Base-by-base conservation (phyloP, 371 early-diverging fungal genomes). In the Blyttiomyces sp. region DNA sequence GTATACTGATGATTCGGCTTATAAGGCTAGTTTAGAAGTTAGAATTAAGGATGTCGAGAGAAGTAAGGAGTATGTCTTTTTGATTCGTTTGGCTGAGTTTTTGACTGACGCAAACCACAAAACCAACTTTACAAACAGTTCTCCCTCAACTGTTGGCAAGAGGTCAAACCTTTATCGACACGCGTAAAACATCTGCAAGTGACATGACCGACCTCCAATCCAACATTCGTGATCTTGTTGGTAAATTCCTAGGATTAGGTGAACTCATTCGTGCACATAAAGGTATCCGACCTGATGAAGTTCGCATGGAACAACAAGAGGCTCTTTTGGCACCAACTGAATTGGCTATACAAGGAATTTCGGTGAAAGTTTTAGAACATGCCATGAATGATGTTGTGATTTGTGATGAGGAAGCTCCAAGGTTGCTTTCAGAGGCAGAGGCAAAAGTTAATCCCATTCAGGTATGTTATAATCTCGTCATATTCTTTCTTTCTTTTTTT, bases 361-460 rank as follows among this genome's bases (percentile, higher is more conserved):
- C 65, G 1, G 65, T 65, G 4, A 54, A 65, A 28, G 17, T 65
- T 11, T 30, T 65, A 24, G 65, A 65, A 43, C 46, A 43, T 5
- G 65, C 48, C 19, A n/a, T 46, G 11, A 49, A 49, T 36, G 51
- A 65, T 19, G 58, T 68, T 13, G 72, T 72, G 16, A 44, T 79
- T 46, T 62, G 69, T 13, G 67, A 75, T 2, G 74, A 60, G 26
- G 76, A 68, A 43, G 66, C 72, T 28, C 82, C 82, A 7, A 27
- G 67, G 44, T 65, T 59, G 21, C 49, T 83, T 52, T 31, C 61
- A 21, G 62, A 63, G 42, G 71, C 68, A 21, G 81, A 83, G 60
- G 79, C 81, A 1, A 54, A 62, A 24, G 59, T 54, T 34, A 57
- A 72, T 39, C 83, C 83, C 5, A 74, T 82, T 59, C 72, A 76